Conservation (phyloP, 768 basidiomycete genomes). For the Asterophora lycoperdoides region DNA sequence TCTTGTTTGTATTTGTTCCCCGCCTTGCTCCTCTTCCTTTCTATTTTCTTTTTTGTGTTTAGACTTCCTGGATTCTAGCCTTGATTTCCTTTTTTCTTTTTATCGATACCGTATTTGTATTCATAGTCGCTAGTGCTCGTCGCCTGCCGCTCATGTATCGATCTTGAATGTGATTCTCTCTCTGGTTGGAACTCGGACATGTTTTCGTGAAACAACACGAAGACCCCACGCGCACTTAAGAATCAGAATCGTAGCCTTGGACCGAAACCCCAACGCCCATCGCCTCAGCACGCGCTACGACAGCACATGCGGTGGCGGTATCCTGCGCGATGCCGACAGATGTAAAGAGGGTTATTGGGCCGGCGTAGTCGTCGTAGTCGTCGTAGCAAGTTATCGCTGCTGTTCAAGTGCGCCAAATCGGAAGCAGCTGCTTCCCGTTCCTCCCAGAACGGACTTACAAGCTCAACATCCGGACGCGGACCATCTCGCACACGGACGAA, state of each 20-base stretch:
- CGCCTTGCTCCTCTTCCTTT: not conserved
- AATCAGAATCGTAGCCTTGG: constrained; percentile 42
- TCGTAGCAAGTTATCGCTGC: no score
- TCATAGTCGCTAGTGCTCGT: no score
- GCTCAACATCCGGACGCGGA: constrained; percentile 6
- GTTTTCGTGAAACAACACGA: no score
- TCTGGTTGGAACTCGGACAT: not conserved
- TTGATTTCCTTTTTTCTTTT: not conserved
- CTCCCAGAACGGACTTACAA: no score
- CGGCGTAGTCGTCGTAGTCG: no score
- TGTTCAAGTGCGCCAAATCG: no score
- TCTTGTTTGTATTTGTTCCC: not conserved
- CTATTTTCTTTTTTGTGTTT: not conserved
- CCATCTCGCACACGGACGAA: constrained; percentile 31
- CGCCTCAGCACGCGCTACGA: constrained; percentile 57
- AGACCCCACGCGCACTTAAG: no score
- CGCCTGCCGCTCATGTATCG: constrained; percentile 4
- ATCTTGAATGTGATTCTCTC: not conserved
- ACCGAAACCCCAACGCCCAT: constrained; percentile 50
- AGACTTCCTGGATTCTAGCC: not conserved
- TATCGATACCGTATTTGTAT: not conserved
- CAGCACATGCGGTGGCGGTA: constrained; percentile 70
- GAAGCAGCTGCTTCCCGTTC: no score
- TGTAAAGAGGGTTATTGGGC: constrained; percentile 77
- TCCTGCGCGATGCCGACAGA: constrained; percentile 89